A percentile compares a stretch with the other conserved stretches of the same genome.
Evolutionary conservation across 306 rosid genomes (phyloP).

Genomic region (Castanospermum australe): DNA sequence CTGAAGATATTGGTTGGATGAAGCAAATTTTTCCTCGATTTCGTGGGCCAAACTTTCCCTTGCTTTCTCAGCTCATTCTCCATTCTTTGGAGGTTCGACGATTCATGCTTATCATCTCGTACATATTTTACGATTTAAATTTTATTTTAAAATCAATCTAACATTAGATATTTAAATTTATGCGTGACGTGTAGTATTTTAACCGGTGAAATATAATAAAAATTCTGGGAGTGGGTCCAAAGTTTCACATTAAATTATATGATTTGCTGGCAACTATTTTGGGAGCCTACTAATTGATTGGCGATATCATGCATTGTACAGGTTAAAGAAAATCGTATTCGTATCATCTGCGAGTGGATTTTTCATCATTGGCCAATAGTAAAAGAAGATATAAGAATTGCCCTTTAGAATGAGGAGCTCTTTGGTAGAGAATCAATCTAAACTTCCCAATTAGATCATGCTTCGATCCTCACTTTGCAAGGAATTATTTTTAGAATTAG

Average conservation of each 20-base stretch:
- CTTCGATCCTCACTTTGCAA: no score
- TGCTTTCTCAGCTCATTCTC: not conserved
- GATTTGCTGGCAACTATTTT: not conserved
- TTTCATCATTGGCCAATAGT: conserved; percentile 9
- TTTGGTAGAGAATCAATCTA: no score
- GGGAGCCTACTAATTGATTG: not conserved
- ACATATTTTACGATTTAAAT: not conserved
- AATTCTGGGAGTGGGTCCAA: not conserved
- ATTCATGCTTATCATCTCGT: not conserved
- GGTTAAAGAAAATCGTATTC: not conserved
- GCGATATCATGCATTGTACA: no score
- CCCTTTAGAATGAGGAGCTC: not conserved
- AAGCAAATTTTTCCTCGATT: conserved; percentile 3
- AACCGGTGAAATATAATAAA: not conserved
- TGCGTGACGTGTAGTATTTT: not conserved
- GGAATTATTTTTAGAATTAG: no score
- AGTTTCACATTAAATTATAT: not conserved
- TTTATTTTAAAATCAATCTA: no score
- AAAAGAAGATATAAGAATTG: not conserved
- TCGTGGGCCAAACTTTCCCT: not conserved
- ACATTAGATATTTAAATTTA: no score
- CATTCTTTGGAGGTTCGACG: not conserved
- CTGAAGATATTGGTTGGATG: not conserved
- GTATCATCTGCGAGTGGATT: not conserved
- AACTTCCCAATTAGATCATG: no score